phyloP scores from a whole-genome alignment of 2,329 filamentous ascomycete genomes.

The Ustulina deusta region DNA sequence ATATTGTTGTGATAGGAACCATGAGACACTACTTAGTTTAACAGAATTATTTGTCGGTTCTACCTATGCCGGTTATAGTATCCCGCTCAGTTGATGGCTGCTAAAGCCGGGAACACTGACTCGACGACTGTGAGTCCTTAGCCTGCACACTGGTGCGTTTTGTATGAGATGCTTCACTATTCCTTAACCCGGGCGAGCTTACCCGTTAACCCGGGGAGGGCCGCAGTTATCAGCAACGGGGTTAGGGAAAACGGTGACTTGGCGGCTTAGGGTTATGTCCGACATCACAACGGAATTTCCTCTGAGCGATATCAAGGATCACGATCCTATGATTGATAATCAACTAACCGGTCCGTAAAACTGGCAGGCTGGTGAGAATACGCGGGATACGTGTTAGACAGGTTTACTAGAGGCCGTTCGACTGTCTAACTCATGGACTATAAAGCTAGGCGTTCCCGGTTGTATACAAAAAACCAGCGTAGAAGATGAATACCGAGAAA shows the following conservation, averaged over 20 bases:
- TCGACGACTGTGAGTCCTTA: neutral
- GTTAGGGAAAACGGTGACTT: conserved; percentile 8
- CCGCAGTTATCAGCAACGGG: conserved; percentile 20
- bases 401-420: neutral
- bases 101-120: too few species aligned
- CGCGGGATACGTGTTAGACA: neutral
- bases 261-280: conserved; percentile 9
- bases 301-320: neutral
- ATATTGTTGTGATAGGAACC: neutral
- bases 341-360: neutral
- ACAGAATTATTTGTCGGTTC: neutral
- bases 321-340: neutral
- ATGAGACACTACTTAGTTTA: neutral
- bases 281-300: neutral
- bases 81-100: too few species aligned
- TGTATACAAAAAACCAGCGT: too few species aligned
- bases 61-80: neutral
- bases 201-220: conserved; percentile 22
- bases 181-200: conserved; percentile 24
- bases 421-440: neutral
- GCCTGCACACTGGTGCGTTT: conserved; percentile 1
- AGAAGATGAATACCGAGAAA: neutral
- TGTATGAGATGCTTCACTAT: conserved; percentile 2
- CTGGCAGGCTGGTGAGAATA: neutral
- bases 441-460: conserved; percentile 25